Percentiles rank a stretch among this genome's conserved stretches.
phyloP scores from a whole-genome alignment of 805 yeast genomes.

The Monosporozyma unispora region DNA sequence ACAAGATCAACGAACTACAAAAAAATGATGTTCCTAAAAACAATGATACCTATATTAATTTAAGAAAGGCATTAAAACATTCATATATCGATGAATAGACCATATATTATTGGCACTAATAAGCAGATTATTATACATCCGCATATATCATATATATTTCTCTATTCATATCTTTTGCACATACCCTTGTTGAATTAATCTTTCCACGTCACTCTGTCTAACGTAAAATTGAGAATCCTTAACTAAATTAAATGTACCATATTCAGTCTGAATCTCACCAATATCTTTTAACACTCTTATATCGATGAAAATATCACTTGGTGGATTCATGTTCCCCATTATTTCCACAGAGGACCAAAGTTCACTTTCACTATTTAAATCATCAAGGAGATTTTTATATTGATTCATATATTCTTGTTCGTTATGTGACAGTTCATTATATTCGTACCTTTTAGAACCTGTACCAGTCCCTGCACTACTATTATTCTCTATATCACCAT shows the following conservation, averaged over 20 bases:
- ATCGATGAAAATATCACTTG: slow-evolving; percentile 83
- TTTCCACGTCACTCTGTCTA: slow-evolving; percentile 86
- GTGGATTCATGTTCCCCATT: slow-evolving; percentile 85
- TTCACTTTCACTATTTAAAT: slow-evolving; percentile 55
- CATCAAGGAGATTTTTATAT: slow-evolving; percentile 63
- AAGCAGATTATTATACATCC: neutral
- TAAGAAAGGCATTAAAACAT: neutral
- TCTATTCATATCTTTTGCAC: slow-evolving; percentile 56
- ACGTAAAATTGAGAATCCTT: slow-evolving; percentile 93
- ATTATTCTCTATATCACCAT: slow-evolving; percentile 35
- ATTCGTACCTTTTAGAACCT: slow-evolving; percentile 1
- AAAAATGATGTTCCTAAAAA: neutral
- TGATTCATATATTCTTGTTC: slow-evolving; percentile 72
- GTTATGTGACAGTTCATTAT: slow-evolving; percentile 55
- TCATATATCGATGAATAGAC: neutral
- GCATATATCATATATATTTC: neutral
- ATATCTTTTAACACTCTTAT: slow-evolving; percentile 90
- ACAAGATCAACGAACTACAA: neutral
- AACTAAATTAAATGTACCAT: slow-evolving; percentile 87
- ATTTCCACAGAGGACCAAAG: slow-evolving; percentile 70
- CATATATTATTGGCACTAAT: no score
- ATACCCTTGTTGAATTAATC: slow-evolving; percentile 90
- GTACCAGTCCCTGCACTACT: slow-evolving; percentile 4
- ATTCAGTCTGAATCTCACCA: slow-evolving; percentile 95
- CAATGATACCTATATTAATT: neutral